Conservation (phyloP, 78 protist species). For the Monosiga brevicollis region DNA sequence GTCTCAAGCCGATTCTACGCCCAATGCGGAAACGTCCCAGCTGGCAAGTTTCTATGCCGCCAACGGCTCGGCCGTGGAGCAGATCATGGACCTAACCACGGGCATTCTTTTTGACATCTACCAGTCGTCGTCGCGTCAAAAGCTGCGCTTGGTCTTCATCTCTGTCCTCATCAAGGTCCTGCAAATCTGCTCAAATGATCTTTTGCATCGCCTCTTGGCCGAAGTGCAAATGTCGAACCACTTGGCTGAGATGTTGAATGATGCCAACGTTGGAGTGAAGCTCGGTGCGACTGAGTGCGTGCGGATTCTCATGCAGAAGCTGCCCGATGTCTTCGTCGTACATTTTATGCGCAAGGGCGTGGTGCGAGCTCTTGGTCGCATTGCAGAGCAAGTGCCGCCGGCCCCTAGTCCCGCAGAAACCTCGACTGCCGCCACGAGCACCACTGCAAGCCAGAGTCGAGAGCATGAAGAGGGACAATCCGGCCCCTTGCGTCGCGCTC, state of each 20-base stretch:
- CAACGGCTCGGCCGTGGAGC: no score
- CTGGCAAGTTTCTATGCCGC: no score
- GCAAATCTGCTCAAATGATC: background rate
- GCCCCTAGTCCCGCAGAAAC: no score
- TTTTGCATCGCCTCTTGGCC: background rate
- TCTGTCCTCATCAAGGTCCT: background rate
- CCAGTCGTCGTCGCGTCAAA: background rate
- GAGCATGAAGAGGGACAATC: no score
- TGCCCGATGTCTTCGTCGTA: constrained; percentile 24
- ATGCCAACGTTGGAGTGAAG: background rate
- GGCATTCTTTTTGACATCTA: background rate
- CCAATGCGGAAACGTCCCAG: no score
- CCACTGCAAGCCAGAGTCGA: no score
- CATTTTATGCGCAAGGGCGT: constrained; percentile 52
- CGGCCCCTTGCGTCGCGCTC: no score
- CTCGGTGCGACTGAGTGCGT: constrained; percentile 16
- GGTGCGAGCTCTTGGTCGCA: no score
- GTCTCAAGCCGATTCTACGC: no score
- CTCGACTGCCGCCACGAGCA: no score
- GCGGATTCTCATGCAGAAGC: constrained; percentile 2
- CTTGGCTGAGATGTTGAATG: constrained; percentile 8
- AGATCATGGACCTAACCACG: no score
- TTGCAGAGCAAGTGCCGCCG: no score
- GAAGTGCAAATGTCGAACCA: constrained; percentile 18
- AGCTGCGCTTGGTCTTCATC: background rate